A percentile compares a stretch with the other conserved stretches of the same genome.
Conservation (phyloP, 1,284 basidiomycete genomes). For the Cystobasidium slooffiae region DNA sequence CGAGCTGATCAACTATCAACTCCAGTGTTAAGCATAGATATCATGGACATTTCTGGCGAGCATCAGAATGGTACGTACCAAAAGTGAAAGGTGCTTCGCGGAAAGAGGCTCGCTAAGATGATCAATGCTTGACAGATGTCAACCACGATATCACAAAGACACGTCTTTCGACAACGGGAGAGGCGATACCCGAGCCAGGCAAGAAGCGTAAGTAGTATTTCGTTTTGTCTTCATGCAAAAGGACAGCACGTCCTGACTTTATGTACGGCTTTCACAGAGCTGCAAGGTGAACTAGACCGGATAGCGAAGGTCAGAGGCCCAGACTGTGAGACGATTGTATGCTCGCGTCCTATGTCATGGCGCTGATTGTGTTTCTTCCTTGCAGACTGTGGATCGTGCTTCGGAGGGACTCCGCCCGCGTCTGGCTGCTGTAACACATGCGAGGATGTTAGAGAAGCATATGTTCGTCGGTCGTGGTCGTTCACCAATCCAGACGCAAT, state of each 20-base stretch:
- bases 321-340: constrained; percentile 36
- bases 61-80: constrained; percentile 66
- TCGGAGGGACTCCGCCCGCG: constrained; percentile 80
- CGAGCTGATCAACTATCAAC: constrained; percentile 3
- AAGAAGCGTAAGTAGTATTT: constrained; percentile 48
- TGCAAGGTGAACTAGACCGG: constrained; percentile 83
- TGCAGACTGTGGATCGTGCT: constrained; percentile 85
- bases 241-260: background rate
- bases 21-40: constrained; percentile 88
- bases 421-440: constrained; percentile 88
- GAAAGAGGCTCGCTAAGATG: background rate
- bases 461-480: constrained; percentile 91
- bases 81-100: background rate
- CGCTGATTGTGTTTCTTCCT: background rate
- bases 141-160: constrained; percentile 87
- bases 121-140: constrained; percentile 63
- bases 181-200: constrained; percentile 63
- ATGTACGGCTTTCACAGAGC: constrained; percentile 59
- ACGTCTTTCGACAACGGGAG: constrained; percentile 70
- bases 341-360: background rate
- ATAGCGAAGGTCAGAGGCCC: constrained; percentile 56
- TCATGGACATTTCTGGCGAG: constrained; percentile 98
- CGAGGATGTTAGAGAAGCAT: constrained; percentile 90
- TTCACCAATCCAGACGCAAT: constrained; percentile 88
- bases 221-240: background rate